These are phyloP conservation scores for Plasmodium chabaudi DNA, from an alignment of 169 alveolate genomes.

Conservation along the genomic window DNA sequence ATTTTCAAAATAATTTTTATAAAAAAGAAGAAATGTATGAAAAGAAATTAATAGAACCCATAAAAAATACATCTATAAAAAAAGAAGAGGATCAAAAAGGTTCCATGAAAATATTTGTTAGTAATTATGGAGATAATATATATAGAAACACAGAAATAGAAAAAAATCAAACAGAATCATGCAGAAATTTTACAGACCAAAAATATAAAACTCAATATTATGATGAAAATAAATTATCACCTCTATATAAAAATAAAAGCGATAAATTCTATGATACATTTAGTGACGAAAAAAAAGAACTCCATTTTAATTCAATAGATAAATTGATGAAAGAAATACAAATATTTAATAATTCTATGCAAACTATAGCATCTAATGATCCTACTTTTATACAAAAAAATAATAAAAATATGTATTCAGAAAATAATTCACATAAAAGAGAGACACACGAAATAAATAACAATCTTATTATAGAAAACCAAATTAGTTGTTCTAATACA, in stretches of 20 bases:
- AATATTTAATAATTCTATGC: conserved; percentile 45
- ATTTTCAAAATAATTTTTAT: no score
- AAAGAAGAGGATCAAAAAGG: not conserved
- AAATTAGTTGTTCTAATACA: no score
- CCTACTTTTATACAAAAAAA: conserved; percentile 12
- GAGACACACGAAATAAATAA: not conserved
- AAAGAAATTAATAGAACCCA: no score
- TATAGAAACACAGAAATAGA: not conserved
- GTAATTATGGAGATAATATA: not conserved
- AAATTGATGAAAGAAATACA: conserved; percentile 41
- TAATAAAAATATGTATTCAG: conserved; percentile 33
- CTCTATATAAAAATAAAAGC: conserved; percentile 6
- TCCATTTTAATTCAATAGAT: conserved; percentile 14
- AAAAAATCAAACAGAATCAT: not conserved
- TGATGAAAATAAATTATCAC: conserved; percentile 30
- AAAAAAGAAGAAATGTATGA: no score
- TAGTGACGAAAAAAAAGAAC: conserved; percentile 1
- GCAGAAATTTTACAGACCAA: not conserved
- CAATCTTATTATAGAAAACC: not conserved
- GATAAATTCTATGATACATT: not conserved
- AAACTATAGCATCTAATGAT: conserved; percentile 24
- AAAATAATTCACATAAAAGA: conserved; percentile 34
- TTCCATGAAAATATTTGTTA: conserved; percentile 11
- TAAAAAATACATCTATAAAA: not conserved
- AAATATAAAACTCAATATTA: not conserved